phyloP scores from a whole-genome alignment of 768 basidiomycete genomes.

The Gloeostereum incarnatum region DNA sequence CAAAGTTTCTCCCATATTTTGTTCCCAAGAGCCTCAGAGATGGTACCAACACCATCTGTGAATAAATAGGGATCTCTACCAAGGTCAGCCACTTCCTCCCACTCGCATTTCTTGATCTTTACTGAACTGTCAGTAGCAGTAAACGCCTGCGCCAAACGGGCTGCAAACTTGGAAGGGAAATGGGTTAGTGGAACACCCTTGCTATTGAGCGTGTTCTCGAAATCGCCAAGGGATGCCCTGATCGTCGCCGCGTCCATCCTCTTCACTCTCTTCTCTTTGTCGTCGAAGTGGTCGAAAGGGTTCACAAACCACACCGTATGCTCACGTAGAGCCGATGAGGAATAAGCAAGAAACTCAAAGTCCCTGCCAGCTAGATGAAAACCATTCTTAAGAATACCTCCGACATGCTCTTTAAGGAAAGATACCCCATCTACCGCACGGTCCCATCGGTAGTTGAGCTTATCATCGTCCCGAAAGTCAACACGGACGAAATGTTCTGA shows the following conservation, averaged over 20 bases:
- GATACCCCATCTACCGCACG: constrained; percentile 48
- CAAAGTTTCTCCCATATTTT: constrained; percentile 53
- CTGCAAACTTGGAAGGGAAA: constrained; percentile 84
- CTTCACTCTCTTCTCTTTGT: too few relatives aligned
- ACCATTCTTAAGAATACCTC: constrained; percentile 48
- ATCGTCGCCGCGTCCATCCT: constrained; percentile 55
- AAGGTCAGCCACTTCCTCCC: constrained; percentile 45
- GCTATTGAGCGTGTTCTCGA: constrained; percentile 37
- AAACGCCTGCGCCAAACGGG: constrained; percentile 77
- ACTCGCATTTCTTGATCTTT: constrained; percentile 42
- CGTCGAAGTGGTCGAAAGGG: constrained; percentile 41
- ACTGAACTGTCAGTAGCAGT: constrained; percentile 75
- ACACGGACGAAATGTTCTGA: constrained; percentile 67
- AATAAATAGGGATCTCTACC: constrained; percentile 39
- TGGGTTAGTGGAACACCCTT: too few relatives aligned
- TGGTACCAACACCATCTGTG: constrained; percentile 80
- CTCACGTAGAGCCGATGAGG: constrained; percentile 64
- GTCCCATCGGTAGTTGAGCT: too few relatives aligned
- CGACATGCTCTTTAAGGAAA: constrained; percentile 53
- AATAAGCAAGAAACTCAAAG: constrained; percentile 81
- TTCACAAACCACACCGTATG: constrained; percentile 80
- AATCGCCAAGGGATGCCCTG: constrained; percentile 58
- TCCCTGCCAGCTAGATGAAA: constrained; percentile 60
- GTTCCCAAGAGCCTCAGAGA: constrained; percentile 50
- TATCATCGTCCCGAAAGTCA: too few relatives aligned